Evolutionary conservation across 1,284 basidiomycete genomes (phyloP).

Genomic region (Rhizopogon parksii): DNA sequence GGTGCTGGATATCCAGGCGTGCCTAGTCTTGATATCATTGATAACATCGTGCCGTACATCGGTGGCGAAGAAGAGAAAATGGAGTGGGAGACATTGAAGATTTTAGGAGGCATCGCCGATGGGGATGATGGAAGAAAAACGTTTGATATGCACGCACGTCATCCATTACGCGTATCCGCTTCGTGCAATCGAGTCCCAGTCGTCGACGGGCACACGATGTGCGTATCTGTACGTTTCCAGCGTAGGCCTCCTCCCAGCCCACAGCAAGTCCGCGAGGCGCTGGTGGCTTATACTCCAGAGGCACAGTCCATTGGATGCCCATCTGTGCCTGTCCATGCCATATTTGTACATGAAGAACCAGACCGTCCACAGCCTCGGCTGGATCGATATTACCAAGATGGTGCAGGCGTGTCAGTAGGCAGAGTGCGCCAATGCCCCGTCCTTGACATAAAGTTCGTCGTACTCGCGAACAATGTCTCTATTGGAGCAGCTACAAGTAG

Average conservation of each 20-base stretch:
- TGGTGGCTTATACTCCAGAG: slow-evolving; percentile 70
- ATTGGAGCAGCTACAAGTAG: slow-evolving; percentile 96
- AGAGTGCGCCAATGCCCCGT: slow-evolving; percentile 87
- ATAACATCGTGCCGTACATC: slow-evolving; percentile 96
- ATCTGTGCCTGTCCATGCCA: slow-evolving; percentile 81
- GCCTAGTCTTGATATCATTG: slow-evolving; percentile 85
- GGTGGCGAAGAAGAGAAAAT: slow-evolving; percentile 98
- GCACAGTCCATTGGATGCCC: slow-evolving; percentile 80
- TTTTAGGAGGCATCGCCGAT: slow-evolving; percentile 75
- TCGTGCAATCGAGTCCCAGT: slow-evolving; percentile 91
- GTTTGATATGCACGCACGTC: slow-evolving; percentile 82
- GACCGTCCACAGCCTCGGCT: slow-evolving; percentile 94
- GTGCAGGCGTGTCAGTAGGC: slow-evolving; percentile 90
- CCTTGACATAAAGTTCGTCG: slow-evolving; percentile 94
- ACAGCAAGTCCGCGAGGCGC: slow-evolving; percentile 82
- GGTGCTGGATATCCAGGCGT: slow-evolving; percentile 97
- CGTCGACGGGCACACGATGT: slow-evolving; percentile 87
- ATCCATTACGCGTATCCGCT: slow-evolving; percentile 83
- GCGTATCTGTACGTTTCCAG: slow-evolving; percentile 83
- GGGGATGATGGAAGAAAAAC: slow-evolving; percentile 46
- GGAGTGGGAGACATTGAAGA: slow-evolving; percentile 97
- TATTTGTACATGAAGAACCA: slow-evolving; percentile 86
- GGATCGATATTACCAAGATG: slow-evolving; percentile 87
- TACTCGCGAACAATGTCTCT: slow-evolving; percentile 91
- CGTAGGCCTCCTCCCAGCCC: slow-evolving; percentile 77